Conservation (phyloP, 495 filamentous ascomycete genomes). For the Amniculicola lignicola region DNA sequence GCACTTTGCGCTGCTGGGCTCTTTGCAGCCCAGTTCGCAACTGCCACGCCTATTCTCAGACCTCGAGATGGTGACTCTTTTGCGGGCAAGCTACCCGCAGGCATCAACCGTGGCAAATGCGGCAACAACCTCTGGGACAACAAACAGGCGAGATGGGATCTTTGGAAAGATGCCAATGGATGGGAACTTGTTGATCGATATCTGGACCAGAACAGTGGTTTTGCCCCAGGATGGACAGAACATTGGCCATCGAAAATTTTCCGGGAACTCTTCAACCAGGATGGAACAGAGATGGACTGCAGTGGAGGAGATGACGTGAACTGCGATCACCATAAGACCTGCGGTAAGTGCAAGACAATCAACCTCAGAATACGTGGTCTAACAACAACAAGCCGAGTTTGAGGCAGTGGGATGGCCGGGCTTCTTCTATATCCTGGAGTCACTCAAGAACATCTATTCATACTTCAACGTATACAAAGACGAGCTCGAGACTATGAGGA, state of each 20-base stretch:
- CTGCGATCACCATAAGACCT: not conserved
- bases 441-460: not conserved
- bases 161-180: not conserved
- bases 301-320: not conserved
- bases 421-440: not conserved
- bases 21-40: not conserved
- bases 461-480: not conserved
- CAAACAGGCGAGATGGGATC: not conserved
- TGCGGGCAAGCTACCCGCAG: not conserved
- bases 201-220: not conserved
- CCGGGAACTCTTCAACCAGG: not conserved
- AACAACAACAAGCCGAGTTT: not conserved
- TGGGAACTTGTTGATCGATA: not conserved
- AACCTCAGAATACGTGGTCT: not conserved
- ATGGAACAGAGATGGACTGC: not conserved
- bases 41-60: not conserved
- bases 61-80: not conserved
- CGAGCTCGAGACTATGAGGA: not conserved
- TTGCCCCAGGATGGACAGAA: not conserved
- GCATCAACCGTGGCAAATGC: not conserved
- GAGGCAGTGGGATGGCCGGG: not conserved
- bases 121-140: not conserved
- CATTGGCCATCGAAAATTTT: not conserved
- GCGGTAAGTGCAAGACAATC: not conserved
- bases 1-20: not conserved